A percentile compares a stretch with the other conserved stretches of the same genome.
Conservation (phyloP, 768 basidiomycete species). For the Strobilomyces dryophilus region DNA sequence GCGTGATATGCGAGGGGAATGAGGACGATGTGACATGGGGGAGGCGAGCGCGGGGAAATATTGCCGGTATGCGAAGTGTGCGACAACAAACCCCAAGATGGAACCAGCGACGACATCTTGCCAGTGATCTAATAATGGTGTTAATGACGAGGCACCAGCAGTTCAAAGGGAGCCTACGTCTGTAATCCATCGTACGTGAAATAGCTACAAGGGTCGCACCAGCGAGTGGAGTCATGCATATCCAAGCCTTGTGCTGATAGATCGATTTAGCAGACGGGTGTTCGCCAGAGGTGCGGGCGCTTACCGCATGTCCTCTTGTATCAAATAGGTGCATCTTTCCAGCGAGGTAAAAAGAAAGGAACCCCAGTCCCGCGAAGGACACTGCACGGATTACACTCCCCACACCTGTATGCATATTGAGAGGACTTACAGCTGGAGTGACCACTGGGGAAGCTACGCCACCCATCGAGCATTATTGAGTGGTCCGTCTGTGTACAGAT, state of each 20-base stretch:
- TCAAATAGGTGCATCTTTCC: constrained; percentile 94
- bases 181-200: constrained; percentile 87
- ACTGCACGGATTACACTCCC: constrained; percentile 41
- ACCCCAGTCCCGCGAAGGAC: constrained; percentile 90
- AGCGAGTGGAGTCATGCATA: constrained; percentile 69
- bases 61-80: constrained; percentile 78
- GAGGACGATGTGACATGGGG: constrained; percentile 61
- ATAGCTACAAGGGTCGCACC: constrained; percentile 79
- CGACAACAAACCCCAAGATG: constrained; percentile 63
- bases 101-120: constrained; percentile 84
- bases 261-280: background rate
- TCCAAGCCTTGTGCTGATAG: constrained; percentile 73
- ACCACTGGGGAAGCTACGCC: constrained; percentile 89
- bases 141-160: constrained; percentile 10
- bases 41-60: constrained; percentile 76
- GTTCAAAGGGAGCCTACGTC: constrained; percentile 45
- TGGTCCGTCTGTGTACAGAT: constrained; percentile 75
- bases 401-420: background rate
- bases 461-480: constrained; percentile 69
- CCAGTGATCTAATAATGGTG: constrained; percentile 68
- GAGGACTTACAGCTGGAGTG: constrained; percentile 73
- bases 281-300: constrained; percentile 13
- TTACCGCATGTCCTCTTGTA: constrained; percentile 63
- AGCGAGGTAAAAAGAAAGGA: constrained; percentile 82
- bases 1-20: constrained; percentile 59